These are phyloP conservation scores for Anacardium occidentale DNA, from an alignment of 345 rosid genomes.

Conservation along the genomic window DNA sequence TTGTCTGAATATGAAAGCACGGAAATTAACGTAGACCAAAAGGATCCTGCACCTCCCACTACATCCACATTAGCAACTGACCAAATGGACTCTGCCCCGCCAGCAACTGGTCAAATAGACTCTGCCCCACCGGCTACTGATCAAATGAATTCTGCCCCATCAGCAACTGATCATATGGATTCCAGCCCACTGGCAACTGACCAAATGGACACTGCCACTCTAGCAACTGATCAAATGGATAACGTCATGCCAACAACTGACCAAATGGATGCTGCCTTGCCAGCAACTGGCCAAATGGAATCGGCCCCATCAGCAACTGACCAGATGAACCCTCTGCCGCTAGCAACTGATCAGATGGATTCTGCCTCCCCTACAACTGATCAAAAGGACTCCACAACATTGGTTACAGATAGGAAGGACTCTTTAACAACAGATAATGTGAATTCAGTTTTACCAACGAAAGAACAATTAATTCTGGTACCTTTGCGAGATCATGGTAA, in stretches of 20 bases:
- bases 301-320: slow-evolving; percentile 16
- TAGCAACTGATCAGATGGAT: slow-evolving; percentile 16
- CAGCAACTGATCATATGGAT: slow-evolving; percentile 15
- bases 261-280: slow-evolving; percentile 9
- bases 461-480: not conserved
- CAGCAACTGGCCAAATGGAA: not conserved
- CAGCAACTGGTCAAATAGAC: slow-evolving; percentile 23
- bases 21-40: slow-evolving; percentile 34
- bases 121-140: slow-evolving; percentile 14
- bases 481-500: slow-evolving; percentile 10
- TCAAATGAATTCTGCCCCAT: slow-evolving; percentile 12
- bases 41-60: slow-evolving; percentile 16
- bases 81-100: slow-evolving; percentile 29
- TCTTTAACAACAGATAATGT: not conserved
- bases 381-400: slow-evolving; percentile 7
- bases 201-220: slow-evolving; percentile 13
- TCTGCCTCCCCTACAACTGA: slow-evolving; percentile 15
- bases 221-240: slow-evolving; percentile 23
- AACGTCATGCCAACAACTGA: slow-evolving; percentile 22
- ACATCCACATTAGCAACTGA: slow-evolving; percentile 22
- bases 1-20: slow-evolving; percentile 75
- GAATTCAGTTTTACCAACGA: not conserved
- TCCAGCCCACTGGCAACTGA: slow-evolving; percentile 9
- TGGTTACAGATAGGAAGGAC: not conserved
- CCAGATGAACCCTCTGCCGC: too few species aligned